Evolutionary conservation across 2,329 filamentous ascomycete genomes (phyloP), one percentile per base, ranked within the genome.

Genomic region (Curvularia sp.): DNA sequence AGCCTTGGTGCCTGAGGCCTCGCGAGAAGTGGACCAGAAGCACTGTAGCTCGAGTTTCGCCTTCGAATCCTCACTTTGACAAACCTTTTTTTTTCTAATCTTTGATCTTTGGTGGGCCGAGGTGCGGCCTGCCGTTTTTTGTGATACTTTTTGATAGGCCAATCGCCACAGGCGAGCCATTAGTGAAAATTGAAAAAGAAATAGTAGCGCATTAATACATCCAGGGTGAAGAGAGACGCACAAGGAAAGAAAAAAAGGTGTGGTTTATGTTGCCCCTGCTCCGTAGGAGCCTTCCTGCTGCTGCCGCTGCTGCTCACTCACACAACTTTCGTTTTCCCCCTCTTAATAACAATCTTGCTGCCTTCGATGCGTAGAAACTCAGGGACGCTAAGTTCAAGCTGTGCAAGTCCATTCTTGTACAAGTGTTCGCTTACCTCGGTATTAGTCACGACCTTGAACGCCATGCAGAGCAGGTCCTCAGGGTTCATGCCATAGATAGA

Each of bases 371-470:
- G 55, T 26, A 76, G 57, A 41, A 74, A 75, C 22, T 73, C 73
- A 43, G 75, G 73, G 0, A 75, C 62, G 5, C 60, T 63, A 30
- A 69, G 57, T 26, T 73, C 71, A 8, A 75, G 53, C 31, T 61
- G 60, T 12, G 67, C 64, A 43, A 76, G 49, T 2, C 73, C 73
- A n/a, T 75, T 70, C 48, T 73, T 74, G 63, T 74, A 75, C 18
- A 75, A 44, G 53, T 72, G 61, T 15, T 75, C 74, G 1, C 69
- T 73, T 5, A 71, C 71, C 33, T 74, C 74, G 0, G 74, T 76
- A 20, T 73, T 73, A 10, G 73, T 71, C 67, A 75, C 68, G 18
- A 64, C 60, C 2, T 66, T 58, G 28, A 76, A 72, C 0, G 69
- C 70, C 49, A 63, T 67, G 49, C 72, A 72, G 1, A 76, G 65